Base-by-base conservation (phyloP, 768 basidiomycete species). In the Rhodotorula paludigena region DNA sequence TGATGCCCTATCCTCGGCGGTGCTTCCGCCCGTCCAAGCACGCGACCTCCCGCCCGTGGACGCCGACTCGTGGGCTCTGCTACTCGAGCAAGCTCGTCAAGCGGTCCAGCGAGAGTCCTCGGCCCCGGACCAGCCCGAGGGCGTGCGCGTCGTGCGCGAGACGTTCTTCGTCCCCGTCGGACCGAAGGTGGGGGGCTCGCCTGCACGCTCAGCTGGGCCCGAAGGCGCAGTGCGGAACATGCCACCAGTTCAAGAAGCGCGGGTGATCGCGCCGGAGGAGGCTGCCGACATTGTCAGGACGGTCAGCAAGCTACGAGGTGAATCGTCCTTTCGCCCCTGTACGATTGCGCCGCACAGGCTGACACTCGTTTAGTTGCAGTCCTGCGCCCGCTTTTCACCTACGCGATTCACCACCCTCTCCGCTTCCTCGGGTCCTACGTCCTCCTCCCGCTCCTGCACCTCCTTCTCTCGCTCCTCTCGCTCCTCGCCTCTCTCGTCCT, bases 381-480 rank as follows among this genome's bases (percentile, higher is more conserved):
- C 18, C 53, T 68, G 18, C 48, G 52, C 20, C 67, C 67, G 3
- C 12, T 68, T 3, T 64, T 56, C 47, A 60, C 54, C 45, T 64
- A 60, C 51, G 67, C 62, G 3, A 18, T 68, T 16, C 58, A 64
- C 39, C 67, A 68, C 28, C 67, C 67, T 0, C 15, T 68, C 52
- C 67, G 67, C 38, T 68, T 68, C 67, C 53, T 66, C 44, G 38
- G 38, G 20, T 14, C 33, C 28, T 66, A 48, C 58, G 28, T 51
- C 28, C 38, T 66, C 44, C 28, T 60, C n/a, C 64, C 64, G 11
- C 25, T 66, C 28, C 44, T 45, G 10, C 32, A 41, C 15, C 42
- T 59, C 64, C 21, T 53, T 41, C 28, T 42, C 18, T 57, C 49
- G 39, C 48, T 64, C 63, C 18, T 58, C 36, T 0, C 36, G n/a